Base-by-base conservation (phyloP, 2,329 filamentous ascomycete genomes). In the Apiospora aurea region DNA sequence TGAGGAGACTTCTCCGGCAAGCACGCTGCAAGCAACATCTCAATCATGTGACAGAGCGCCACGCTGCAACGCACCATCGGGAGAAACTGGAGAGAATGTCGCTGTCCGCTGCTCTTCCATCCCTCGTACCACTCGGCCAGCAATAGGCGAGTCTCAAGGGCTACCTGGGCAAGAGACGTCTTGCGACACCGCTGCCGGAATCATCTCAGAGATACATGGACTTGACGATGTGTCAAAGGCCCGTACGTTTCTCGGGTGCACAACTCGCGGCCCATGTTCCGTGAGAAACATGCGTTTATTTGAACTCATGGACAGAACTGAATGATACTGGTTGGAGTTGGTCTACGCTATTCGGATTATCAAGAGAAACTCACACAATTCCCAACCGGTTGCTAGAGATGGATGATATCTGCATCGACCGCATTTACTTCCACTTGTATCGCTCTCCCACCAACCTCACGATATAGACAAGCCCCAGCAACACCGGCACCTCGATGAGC, bases 401-500 rank as follows among this genome's bases (percentile, higher is more conserved):
- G 11, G 6, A 46, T 43, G 10, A 11, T 43, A 8, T 34, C 21
- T 14, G 11, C 2, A 24, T n/a, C 18, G 0, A 10, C 21, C 7
- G 8, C 18, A 21, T 24, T 43, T n/a, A 69, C 71, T 85, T 82
- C 90, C 90, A 92, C 24, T 79, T 81, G 84, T 87, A 87, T 74
- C 86, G 85, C 70, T 81, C 84, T 21, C 85, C 87, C 70, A 91
- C 80, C 83, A 85, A 90, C 75, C 87, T 91, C 13, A 94, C 87
- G 0, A 92, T 83, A 85, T 96, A 96, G 2, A 97, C 94, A 77
- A 97, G 80, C 0, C 85, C 91, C 13, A 97, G 78, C 73, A 97
- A 80, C 1, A 97, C 94, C 0, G 94, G 94, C 4, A 97, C 94
- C 79, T 97, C 94, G 70, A 97, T 93, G 75, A 97, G 81, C 2